Evolutionary conservation across 2,329 filamentous ascomycete species (phyloP).

Genomic region (Nectriaceae sp.): DNA sequence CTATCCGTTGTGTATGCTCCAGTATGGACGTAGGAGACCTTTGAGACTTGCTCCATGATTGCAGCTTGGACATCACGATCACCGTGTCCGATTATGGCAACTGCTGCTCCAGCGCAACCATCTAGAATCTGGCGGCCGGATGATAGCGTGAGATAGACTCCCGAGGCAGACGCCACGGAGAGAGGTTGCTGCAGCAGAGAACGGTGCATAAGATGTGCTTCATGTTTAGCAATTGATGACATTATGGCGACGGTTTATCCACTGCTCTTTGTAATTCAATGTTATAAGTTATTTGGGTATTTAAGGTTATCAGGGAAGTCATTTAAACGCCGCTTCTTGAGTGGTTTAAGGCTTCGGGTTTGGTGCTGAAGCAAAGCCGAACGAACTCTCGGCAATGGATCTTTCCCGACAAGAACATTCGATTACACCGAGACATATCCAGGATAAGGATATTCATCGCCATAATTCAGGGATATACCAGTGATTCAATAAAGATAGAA

Average conservation of each 20-base stretch:
- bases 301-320: too few relatives aligned
- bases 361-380: not conserved
- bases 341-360: not conserved
- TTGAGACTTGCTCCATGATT: slow-evolving; percentile 58
- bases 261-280: too few relatives aligned
- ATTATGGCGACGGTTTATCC: too few relatives aligned
- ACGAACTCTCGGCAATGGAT: too few relatives aligned
- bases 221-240: not conserved
- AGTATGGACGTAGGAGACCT: slow-evolving; percentile 49
- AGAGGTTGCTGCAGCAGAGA: slow-evolving; percentile 31
- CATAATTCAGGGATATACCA: too few relatives aligned
- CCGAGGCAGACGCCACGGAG: slow-evolving; percentile 45
- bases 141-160: slow-evolving; percentile 36
- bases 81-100: slow-evolving; percentile 61
- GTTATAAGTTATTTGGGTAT: too few relatives aligned
- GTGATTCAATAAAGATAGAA: too few relatives aligned
- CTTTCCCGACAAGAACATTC: too few relatives aligned
- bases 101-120: slow-evolving; percentile 70
- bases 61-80: slow-evolving; percentile 61
- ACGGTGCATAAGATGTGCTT: slow-evolving; percentile 35
- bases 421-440: too few relatives aligned
- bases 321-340: too few relatives aligned
- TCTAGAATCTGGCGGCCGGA: slow-evolving; percentile 58
- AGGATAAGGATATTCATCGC: too few relatives aligned
- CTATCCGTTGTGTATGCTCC: slow-evolving; percentile 51